phyloP scores from a whole-genome alignment of 2,329 filamentous ascomycete species.

The Clonostachys sp. region DNA sequence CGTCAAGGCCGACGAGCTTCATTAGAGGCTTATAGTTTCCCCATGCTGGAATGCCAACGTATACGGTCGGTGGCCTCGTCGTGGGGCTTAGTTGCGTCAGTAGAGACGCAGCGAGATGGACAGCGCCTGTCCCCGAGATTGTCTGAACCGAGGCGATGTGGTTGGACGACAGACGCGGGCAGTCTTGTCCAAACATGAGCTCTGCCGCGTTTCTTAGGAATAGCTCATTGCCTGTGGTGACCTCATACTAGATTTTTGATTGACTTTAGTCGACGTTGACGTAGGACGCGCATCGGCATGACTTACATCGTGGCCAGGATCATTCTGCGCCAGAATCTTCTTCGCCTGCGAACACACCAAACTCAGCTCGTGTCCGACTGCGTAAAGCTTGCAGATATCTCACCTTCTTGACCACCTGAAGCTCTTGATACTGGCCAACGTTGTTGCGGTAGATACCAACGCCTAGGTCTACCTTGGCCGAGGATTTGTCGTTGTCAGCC shows the following conservation, averaged over 20 bases:
- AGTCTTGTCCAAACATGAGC: neutral
- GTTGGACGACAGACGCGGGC: neutral
- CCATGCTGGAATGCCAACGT: slow-evolving; percentile 13
- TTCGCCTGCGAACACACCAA: neutral
- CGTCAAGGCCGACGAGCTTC: slow-evolving; percentile 11
- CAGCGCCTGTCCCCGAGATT: slow-evolving; percentile 26
- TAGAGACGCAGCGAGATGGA: slow-evolving; percentile 19
- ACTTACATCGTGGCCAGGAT: neutral
- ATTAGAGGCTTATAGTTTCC: slow-evolving; percentile 46
- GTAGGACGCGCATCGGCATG: neutral
- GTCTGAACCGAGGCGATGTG: slow-evolving; percentile 24
- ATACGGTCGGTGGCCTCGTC: slow-evolving; percentile 14
- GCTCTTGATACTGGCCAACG: slow-evolving; percentile 20
- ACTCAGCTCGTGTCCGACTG: no score
- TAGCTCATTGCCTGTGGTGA: neutral
- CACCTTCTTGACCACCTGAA: slow-evolving; percentile 12
- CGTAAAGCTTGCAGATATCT: neutral
- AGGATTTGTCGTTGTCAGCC: slow-evolving; percentile 17
- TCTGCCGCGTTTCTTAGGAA: neutral
- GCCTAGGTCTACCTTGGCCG: slow-evolving; percentile 25
- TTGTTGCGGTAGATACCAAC: slow-evolving; percentile 28
- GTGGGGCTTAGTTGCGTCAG: slow-evolving; percentile 6
- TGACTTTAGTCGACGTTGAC: neutral
- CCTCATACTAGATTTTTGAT: neutral
- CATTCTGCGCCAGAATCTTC: neutral